Evolutionary conservation across 75 land plant genomes (phyloP), one percentile per base, ranked within the genome.

Genomic region (Gnetum montanum): DNA sequence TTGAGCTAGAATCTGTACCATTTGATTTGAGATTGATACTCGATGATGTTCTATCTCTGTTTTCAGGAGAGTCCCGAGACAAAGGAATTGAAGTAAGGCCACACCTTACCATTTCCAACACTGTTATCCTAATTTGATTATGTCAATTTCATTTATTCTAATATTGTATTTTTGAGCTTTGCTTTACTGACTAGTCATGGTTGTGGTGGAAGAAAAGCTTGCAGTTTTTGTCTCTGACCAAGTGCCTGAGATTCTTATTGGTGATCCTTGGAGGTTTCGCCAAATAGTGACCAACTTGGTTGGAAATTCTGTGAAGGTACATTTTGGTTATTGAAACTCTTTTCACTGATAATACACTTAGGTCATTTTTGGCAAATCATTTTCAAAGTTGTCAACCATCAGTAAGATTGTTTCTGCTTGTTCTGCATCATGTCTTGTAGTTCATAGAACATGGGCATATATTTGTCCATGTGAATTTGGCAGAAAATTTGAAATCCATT

Each of bases 231-330:
- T 90, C 38, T 90, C 91, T 23, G 81, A 73, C 29, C 74, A 69
- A 62, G 96, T 90, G 58, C 96, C 96, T 26, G 68, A 76, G 49
- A 24, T 82, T 53, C 64, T 90, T 33, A 56, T 76, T 31, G 96
- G 96, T 24, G 96, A 90, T 63, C 96, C 96, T 20, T 90, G 86
- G 38, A 74, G 96, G 37, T 81, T 90, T 65, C 70, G 84, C 38
- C 96, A 86, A 54, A 83, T 90, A 33, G 70, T 90, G 28, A 86
- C 86, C 46, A 90, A 86, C 64, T 81, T 90, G 57, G 96, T 90
- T 25, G 91, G 91, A 6, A 90, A 90, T 68, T 86, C 91, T 11
- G 71, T 90, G 6, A 90, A 90, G 62, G 85, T 84, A 47, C 65
- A 71, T 62, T 2, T 4, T 23, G 13, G n/a, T 6, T 7, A 2